Evolutionary conservation across 805 yeast genomes (phyloP), one percentile per base, ranked within the genome.

Genomic region (Blastobotrys muscicola): DNA sequence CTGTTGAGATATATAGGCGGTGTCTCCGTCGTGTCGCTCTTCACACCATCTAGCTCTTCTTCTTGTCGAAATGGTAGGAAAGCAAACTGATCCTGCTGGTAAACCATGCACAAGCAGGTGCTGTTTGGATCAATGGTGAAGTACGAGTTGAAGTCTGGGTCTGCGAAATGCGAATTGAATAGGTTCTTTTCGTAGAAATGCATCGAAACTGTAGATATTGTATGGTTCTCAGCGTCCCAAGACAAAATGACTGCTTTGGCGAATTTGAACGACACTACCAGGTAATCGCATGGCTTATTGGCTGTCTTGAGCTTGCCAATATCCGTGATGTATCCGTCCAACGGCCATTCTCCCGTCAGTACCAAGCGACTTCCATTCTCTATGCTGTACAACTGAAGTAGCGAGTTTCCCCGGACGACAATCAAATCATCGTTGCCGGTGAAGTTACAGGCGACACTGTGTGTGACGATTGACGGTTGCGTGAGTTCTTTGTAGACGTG

Each of bases 101-200:
- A 79, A 48, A 79, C 47, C 33, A 72, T 45, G 76, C 68, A 49
- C 76, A 70, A 3, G 76, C 71, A 55, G 12, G 74, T 63, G 23
- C 68, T 67, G 41, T 68, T 70, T 0, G 94, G 85, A 45, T 84
- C 95, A 0, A 75, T 66, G 16, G 76, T 62, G 45, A 83, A 68
- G 7, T 65, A 63, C 0, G 83, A 64, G 4, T 62, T 59, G 36
- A 64, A 54, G 6, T 50, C 56, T 6, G 55, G 54, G 35, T 60
- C 50, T 15, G 54, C 45, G 45, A 62, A 50, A 23, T 58, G 52
- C 7, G 58, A 42, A 48, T 65, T 49, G 53, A 53, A 55, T 10
- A 86, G 67, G 20, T 76, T 75, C 36, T 76, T 74, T 53, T 90
- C 97, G 60, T 89, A 92, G 58, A 75, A 86, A 64, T 92, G 98